Percentiles rank a stretch among this genome's conserved stretches.
phyloP scores from a whole-genome alignment of 371 early-diverging fungal genomes.

The Apophysomyces ossiformis region DNA sequence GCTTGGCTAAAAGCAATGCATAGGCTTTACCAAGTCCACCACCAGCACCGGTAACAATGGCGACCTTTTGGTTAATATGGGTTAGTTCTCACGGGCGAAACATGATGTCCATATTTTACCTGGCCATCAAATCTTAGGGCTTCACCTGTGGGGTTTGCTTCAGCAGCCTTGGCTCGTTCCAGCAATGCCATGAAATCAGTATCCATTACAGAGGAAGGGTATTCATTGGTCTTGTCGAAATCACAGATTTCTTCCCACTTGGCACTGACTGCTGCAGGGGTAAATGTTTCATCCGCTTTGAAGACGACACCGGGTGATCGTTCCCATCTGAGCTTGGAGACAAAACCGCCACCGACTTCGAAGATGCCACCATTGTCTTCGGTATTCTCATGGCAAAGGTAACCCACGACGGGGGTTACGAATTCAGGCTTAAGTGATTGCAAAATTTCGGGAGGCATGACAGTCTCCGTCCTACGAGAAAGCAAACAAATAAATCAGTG shows the following conservation, averaged over 20 bases:
- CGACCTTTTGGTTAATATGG: slow-evolving; percentile 57
- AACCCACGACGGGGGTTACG: slow-evolving; percentile 95
- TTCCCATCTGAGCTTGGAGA: slow-evolving; percentile 94
- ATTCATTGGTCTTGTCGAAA: slow-evolving; percentile 67
- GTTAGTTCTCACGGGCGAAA: too few relatives aligned
- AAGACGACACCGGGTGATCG: slow-evolving; percentile 90
- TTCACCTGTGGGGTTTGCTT: slow-evolving; percentile 62
- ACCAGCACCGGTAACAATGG: slow-evolving; percentile 93
- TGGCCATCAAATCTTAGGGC: slow-evolving; percentile 80
- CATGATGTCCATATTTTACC: slow-evolving; percentile 13
- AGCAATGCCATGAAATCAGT: slow-evolving; percentile 85
- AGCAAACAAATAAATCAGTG: slow-evolving; percentile 1
- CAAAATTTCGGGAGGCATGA: slow-evolving; percentile 94
- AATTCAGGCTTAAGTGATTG: slow-evolving; percentile 95
- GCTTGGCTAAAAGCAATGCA: slow-evolving; percentile 81
- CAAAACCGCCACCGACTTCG: slow-evolving; percentile 96
- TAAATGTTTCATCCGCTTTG: slow-evolving; percentile 87
- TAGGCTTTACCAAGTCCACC: slow-evolving; percentile 90
- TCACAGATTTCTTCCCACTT: slow-evolving; percentile 81
- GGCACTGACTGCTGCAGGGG: slow-evolving; percentile 80
- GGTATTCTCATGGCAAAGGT: slow-evolving; percentile 87
- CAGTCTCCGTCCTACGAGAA: slow-evolving; percentile 74
- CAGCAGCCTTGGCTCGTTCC: slow-evolving; percentile 74
- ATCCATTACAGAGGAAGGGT: slow-evolving; percentile 81
- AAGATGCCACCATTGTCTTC: slow-evolving; percentile 88